These are phyloP conservation scores for Scheffersomyces insectosa DNA, from an alignment of 1,139 yeast genomes.

Conservation along the genomic window DNA sequence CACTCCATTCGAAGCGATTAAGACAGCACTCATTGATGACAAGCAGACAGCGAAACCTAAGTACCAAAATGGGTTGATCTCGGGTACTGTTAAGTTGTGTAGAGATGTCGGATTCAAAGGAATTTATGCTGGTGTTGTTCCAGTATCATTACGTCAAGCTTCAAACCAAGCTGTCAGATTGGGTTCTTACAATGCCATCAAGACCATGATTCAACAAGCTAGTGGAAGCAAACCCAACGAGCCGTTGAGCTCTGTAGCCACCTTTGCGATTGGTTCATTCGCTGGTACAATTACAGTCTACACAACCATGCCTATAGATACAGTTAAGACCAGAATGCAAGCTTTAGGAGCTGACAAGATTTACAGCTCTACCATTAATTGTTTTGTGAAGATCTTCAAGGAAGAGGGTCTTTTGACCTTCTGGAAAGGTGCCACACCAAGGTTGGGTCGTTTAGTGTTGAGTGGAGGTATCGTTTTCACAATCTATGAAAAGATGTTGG, in stretches of 20 bases:
- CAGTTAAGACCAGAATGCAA: conserved; percentile 98
- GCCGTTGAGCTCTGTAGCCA: conserved; percentile 76
- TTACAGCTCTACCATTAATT: conserved; percentile 76
- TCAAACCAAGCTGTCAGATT: conserved; percentile 92
- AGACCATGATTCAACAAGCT: conserved; percentile 75
- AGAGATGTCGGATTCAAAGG: conserved; percentile 81
- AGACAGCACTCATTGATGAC: conserved; percentile 94
- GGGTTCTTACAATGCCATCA: conserved; percentile 90
- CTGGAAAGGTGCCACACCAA: conserved; percentile 98
- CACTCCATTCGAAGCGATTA: conserved; percentile 95
- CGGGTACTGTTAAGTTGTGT: conserved; percentile 64
- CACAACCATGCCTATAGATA: conserved; percentile 96
- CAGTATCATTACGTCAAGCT: conserved; percentile 94
- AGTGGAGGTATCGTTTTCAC: conserved; percentile 97
- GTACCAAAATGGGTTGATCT: conserved; percentile 66
- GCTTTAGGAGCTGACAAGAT: conserved; percentile 74
- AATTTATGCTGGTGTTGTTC: conserved; percentile 83
- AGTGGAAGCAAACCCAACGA: conserved; percentile 63
- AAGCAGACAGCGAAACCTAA: conserved; percentile 73
- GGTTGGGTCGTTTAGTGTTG: conserved; percentile 85
- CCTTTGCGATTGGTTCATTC: conserved; percentile 87
- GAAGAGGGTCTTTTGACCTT: conserved; percentile 91
- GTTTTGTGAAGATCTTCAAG: conserved; percentile 75
- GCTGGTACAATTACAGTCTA: conserved; percentile 95
- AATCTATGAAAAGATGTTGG: conserved; percentile 85